Conservation (phyloP, 2,329 filamentous ascomycete genomes). For the Helicocarpus griseus region DNA sequence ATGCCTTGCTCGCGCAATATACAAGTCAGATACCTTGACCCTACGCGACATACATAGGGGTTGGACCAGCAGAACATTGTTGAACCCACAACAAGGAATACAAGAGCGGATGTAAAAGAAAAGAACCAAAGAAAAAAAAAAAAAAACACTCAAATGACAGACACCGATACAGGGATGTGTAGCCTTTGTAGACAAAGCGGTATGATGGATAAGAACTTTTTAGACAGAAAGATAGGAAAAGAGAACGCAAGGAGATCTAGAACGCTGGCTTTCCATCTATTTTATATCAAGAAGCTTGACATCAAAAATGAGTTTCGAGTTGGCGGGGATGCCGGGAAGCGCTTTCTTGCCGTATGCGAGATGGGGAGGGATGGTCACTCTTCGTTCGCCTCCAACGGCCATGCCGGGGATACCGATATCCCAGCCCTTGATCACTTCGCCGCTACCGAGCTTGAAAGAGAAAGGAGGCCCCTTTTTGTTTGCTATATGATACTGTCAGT, state of each 20-base stretch:
- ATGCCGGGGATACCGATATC: slow-evolving; percentile 91
- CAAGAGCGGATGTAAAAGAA: slow-evolving; percentile 10
- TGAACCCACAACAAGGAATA: slow-evolving; percentile 18
- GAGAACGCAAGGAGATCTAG: neutral
- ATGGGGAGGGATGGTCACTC: slow-evolving; percentile 76
- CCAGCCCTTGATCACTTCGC: slow-evolving; percentile 98
- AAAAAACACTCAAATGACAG: neutral
- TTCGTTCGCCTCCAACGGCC: slow-evolving; percentile 85
- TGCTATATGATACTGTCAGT: slow-evolving; percentile 42
- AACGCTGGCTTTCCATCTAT: slow-evolving; percentile 37
- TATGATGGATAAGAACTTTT: neutral
- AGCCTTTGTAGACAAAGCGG: neutral
- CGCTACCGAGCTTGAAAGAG: slow-evolving; percentile 84
- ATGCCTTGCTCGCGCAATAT: slow-evolving; percentile 20
- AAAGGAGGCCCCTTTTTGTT: slow-evolving; percentile 99
- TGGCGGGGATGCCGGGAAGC: slow-evolving; percentile 75
- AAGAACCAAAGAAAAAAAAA: slow-evolving; percentile 5
- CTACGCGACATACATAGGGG: slow-evolving; percentile 2
- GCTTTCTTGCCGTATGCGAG: slow-evolving; percentile 83
- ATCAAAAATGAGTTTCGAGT: slow-evolving; percentile 89
- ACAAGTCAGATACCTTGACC: slow-evolving; percentile 28
- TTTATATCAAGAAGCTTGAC: slow-evolving; percentile 78
- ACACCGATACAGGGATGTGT: neutral
- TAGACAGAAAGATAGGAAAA: neutral
- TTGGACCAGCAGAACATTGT: slow-evolving; percentile 22